phyloP scores from a whole-genome alignment of 192 early-diverging fungal genomes.

The Glomus cerebriforme region DNA sequence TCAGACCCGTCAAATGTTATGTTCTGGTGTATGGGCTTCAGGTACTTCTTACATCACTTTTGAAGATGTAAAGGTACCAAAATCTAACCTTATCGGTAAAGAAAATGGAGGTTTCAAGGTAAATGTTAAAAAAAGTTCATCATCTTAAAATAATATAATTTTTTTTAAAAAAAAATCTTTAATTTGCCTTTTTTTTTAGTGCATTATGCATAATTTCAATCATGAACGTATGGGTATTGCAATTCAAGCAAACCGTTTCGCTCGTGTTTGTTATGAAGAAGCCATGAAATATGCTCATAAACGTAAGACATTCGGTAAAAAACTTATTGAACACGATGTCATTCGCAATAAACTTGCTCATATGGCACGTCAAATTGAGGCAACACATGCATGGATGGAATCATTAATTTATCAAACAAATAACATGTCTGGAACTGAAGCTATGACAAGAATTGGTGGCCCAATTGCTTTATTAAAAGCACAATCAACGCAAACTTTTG shows the following conservation, averaged over 20 bases:
- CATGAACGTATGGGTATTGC: conserved; percentile 82
- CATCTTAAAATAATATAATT: not conserved
- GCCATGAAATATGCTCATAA: conserved; percentile 80
- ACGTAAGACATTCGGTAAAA: conserved; percentile 86
- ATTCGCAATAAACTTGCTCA: conserved; percentile 80
- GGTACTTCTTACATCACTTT: conserved; percentile 81
- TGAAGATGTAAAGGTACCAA: conserved; percentile 87
- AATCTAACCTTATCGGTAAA: conserved; percentile 80
- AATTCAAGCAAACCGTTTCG: conserved; percentile 82
- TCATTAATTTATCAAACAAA: conserved; percentile 70
- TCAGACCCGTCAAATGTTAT: conserved; percentile 79
- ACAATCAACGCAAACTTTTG: conserved; percentile 82
- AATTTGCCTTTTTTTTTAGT: conserved; percentile 26
- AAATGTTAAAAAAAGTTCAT: not conserved
- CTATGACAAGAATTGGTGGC: conserved; percentile 77
- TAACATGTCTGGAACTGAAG: conserved; percentile 66
- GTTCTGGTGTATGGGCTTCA: conserved; percentile 80
- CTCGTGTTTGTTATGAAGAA: conserved; percentile 87
- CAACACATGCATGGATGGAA: conserved; percentile 85
- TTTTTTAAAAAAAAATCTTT: not conserved
- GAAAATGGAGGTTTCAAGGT: conserved; percentile 85
- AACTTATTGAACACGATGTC: conserved; percentile 82
- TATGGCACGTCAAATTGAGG: conserved; percentile 84
- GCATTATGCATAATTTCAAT: conserved; percentile 79
- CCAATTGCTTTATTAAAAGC: conserved; percentile 87